Base-by-base conservation (phyloP, 176 grass and related monocot genomes). In the maize (Zea mays) region DNA sequence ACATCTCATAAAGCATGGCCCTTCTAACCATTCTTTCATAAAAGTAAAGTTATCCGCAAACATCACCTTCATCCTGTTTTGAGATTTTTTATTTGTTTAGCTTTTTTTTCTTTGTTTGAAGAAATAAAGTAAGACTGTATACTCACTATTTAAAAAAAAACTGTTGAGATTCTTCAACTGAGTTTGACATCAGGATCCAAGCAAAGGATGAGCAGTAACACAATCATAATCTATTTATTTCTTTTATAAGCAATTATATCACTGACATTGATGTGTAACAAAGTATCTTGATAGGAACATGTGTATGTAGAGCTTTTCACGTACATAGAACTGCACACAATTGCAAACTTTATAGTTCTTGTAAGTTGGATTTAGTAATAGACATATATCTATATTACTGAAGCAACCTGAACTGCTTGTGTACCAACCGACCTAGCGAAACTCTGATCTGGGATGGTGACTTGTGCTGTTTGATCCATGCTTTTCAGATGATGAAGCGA, bases 281-380 rank as follows among this genome's bases (percentile, higher is more conserved):
- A 77, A 81, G 82, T 85, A 81, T 81, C 77, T 44, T 77, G 50
- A 89, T 37, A 39, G 66, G 55, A 76, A 77, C 67, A 64, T 73
- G 49, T 63, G 10, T 81, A 84, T 89, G 62, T 88, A 91, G 65
- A 62, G 74, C 58, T 82, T 81, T 81, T 82, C 81, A 74, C 80
- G 58, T 86, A 86, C 84, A 81, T 87, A 87, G 49, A 76, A 74
- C 90, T 93, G 79, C 85, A 90, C 87, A 93, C 80, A 76, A 39
- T 77, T 86, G 65, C 67, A 85, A 88, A 79, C 47, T 65, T 65
- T 86, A 73, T 86, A 84, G 37, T 83, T 82, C 45, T 74, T 73
- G 20, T 82, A 86, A 89, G 75, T 84, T 81, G 40, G 75, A 73
- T 84, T 34, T 77, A 84, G 80, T 89, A 90, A 84, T 62, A 87